phyloP scores from a whole-genome alignment of 371 early-diverging fungal genomes.

The Mortierella sp. region DNA sequence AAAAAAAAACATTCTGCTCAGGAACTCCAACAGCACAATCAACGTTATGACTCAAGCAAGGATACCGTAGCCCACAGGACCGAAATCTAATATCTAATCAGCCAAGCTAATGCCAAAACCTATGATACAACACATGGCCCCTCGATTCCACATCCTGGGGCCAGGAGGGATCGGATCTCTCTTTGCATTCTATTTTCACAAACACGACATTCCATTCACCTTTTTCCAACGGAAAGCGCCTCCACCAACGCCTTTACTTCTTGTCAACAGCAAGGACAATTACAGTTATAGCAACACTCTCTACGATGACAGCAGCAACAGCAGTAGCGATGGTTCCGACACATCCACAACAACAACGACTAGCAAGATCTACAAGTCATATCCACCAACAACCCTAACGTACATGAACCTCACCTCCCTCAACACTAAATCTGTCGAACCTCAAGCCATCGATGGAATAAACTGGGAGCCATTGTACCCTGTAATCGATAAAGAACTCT shows the following conservation, averaged over 20 bases:
- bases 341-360: neutral
- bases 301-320: neutral
- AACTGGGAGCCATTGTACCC: slow-evolving; percentile 52
- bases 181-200: slow-evolving; percentile 42
- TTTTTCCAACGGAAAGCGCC: slow-evolving; percentile 44
- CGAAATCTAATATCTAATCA: no score
- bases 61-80: no score
- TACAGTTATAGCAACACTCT: neutral
- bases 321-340: neutral
- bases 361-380: neutral
- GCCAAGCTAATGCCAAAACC: slow-evolving; percentile 11
- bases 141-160: slow-evolving; percentile 49
- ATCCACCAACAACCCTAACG: slow-evolving; percentile 36
- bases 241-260: slow-evolving; percentile 4
- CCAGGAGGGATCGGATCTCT: slow-evolving; percentile 53
- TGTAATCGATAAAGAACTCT: slow-evolving; percentile 53
- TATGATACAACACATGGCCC: slow-evolving; percentile 1
- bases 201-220: slow-evolving; percentile 43
- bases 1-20: neutral
- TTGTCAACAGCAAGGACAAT: neutral
- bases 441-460: slow-evolving; percentile 27
- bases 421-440: slow-evolving; percentile 20
- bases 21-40: neutral
- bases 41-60: neutral
- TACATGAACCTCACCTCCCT: slow-evolving; percentile 49